These are phyloP conservation scores for Solanum boliviense DNA, from an alignment of 257 asterid genomes.

Conservation along the genomic window DNA sequence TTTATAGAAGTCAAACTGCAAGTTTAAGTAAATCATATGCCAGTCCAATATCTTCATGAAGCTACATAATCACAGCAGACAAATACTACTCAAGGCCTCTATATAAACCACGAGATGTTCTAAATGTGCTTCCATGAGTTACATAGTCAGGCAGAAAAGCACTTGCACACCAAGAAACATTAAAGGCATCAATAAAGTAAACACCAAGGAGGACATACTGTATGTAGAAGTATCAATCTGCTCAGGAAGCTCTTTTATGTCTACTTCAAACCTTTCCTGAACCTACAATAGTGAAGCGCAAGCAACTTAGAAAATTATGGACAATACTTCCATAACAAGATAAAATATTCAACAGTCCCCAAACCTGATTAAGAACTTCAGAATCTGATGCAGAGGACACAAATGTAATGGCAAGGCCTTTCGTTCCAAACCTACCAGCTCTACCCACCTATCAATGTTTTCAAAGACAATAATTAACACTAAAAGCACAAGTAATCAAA, in stretches of 20 bases:
- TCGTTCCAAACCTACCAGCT: slow-evolving; percentile 94
- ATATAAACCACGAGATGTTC: not conserved
- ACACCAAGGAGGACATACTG: slow-evolving; percentile 34
- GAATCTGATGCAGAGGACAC: slow-evolving; percentile 92
- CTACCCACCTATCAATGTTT: slow-evolving; percentile 56
- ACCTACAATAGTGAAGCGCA: slow-evolving; percentile 31
- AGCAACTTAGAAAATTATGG: not conserved
- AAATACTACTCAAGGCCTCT: not conserved
- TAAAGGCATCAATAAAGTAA: not conserved
- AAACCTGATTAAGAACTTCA: slow-evolving; percentile 82
- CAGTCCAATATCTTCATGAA: not conserved
- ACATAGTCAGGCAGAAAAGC: not conserved
- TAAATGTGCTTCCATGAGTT: not conserved
- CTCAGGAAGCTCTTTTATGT: slow-evolving; percentile 75
- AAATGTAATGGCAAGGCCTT: slow-evolving; percentile 91
- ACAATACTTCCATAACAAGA: not conserved
- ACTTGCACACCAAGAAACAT: not conserved
- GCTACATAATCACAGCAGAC: not conserved
- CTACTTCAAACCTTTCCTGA: slow-evolving; percentile 83
- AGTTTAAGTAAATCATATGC: not conserved
- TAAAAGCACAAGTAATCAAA: not conserved
- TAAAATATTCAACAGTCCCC: not conserved
- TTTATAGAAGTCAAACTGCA: not conserved
- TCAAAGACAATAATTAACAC: not conserved
- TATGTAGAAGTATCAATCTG: slow-evolving; percentile 83